These are phyloP conservation scores for Atalantia buxifolia DNA, from an alignment of 345 rosid species.

Conservation along the genomic window DNA sequence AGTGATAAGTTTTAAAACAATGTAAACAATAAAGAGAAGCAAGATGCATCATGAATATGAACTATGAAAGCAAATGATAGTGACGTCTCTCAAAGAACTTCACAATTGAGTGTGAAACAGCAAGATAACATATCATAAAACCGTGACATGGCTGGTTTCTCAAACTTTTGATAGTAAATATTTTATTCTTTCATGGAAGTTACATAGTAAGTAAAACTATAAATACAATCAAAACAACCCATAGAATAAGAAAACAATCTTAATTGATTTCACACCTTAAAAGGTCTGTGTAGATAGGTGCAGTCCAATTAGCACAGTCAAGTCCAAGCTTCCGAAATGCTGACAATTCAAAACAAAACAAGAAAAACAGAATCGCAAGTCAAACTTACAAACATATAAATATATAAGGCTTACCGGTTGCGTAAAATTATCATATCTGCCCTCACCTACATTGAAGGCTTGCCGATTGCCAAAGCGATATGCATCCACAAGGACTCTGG, in stretches of 20 bases:
- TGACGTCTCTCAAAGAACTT: neutral
- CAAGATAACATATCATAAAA: neutral
- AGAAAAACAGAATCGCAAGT: slow-evolving; percentile 2
- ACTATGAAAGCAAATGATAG: neutral
- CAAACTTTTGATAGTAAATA: neutral
- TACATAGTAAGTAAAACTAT: neutral
- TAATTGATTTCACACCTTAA: slow-evolving; percentile 40
- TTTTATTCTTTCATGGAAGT: neutral
- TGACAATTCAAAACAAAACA: slow-evolving; percentile 18
- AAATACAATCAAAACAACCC: neutral
- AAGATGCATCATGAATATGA: neutral
- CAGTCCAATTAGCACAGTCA: slow-evolving; percentile 94
- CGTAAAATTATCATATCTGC: slow-evolving; percentile 11
- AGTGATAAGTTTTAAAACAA: neutral
- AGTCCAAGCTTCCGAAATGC: slow-evolving; percentile 95
- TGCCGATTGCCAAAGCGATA: slow-evolving; percentile 76
- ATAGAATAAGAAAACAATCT: neutral
- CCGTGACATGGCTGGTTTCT: neutral
- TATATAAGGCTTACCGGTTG: too few species aligned
- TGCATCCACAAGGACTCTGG: slow-evolving; percentile 83
- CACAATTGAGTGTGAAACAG: neutral
- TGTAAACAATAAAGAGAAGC: neutral
- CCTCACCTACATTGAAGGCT: slow-evolving; percentile 77
- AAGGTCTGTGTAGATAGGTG: slow-evolving; percentile 77
- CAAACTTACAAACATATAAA: slow-evolving; percentile 1